Evolutionary conservation across 208 protist species (phyloP), one percentile per base, ranked within the genome.

Genomic region (Crithidia expoeki): DNA sequence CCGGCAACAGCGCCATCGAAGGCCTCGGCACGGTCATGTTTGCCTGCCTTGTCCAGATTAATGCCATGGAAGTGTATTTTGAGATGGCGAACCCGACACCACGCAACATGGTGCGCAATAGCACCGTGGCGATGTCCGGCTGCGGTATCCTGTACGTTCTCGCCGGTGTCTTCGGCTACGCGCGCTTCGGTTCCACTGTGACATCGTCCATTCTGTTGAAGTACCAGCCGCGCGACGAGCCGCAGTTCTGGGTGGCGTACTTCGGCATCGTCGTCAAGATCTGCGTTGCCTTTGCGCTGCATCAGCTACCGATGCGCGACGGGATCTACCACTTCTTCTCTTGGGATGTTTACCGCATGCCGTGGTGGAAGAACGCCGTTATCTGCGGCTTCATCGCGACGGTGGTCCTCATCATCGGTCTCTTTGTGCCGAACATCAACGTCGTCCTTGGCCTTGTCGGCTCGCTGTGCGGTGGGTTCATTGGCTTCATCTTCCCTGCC

Each of bases 361-460:
- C 77, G 42, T 93, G 80, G 74, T 81, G 73, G 58, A 80, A 77
- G 55, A 84, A 89, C 64, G 76, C 80, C 0, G 27, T 81, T 42
- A 68, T 81, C 21, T 73, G 84, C 19, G 74, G 74, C 17, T 7
- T 52, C 34, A 67, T 89, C 11, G 34, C 82, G 30, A 52, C 64
- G 17, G 34, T 67, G 44, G 63, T 83, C 61, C 62, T 74, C 59
- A 56, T 95, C 36, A n/a, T 83, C 21, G 90, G 86, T 40, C 74
- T 95, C 19, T 83, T 93, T 36, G 71, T 95, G 14, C 85, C 88
- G 21, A 84, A 81, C 63, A 80, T 95, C 44, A 89, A 84, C 60
- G 47, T 92, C 19, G 86, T 95, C 12, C 85, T 95, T n/a, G 80
- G 79, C 23, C 76, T 95, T 17, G 85, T 82, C 21, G 93, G 93